Percentiles rank a stretch among this genome's conserved stretches.
Conservation (phyloP, 2,329 filamentous ascomycete species). For the Alternaria brassicae region DNA sequence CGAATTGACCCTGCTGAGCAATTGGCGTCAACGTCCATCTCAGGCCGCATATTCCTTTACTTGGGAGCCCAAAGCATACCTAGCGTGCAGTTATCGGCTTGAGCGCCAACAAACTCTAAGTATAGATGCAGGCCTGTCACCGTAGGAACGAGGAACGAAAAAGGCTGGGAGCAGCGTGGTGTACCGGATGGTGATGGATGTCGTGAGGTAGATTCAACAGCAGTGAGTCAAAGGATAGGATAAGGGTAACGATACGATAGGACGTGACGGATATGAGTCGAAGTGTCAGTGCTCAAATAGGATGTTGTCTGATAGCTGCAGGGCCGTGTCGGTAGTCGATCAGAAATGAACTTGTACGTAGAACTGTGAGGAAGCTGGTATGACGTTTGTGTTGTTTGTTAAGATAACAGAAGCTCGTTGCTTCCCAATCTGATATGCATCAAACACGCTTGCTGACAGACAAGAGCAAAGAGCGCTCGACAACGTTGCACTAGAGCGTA, state of each 20-base stretch:
- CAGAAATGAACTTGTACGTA: background rate
- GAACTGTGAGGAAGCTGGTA: background rate
- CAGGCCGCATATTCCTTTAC: background rate
- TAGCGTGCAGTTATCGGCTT: background rate
- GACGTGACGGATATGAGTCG: background rate
- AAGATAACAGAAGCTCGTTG: background rate
- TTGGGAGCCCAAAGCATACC: background rate
- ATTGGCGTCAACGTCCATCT: background rate
- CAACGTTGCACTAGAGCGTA: background rate
- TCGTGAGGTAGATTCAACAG: background rate
- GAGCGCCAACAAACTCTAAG: background rate
- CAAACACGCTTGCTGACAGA: background rate
- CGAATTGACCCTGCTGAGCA: background rate
- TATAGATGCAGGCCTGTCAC: background rate
- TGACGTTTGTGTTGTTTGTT: constrained; percentile 9
- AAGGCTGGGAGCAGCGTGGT: background rate
- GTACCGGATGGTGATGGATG: background rate
- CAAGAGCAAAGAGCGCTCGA: background rate
- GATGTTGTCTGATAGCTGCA: constrained; percentile 11
- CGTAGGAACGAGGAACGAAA: background rate
- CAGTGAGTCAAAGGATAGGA: background rate
- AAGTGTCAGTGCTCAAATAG: constrained; percentile 7
- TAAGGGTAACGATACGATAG: background rate
- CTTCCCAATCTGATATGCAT: background rate
- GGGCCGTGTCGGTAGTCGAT: background rate